These are phyloP conservation scores for Apiosordaria backusii DNA, from an alignment of 495 filamentous ascomycete species.

Conservation along the genomic window DNA sequence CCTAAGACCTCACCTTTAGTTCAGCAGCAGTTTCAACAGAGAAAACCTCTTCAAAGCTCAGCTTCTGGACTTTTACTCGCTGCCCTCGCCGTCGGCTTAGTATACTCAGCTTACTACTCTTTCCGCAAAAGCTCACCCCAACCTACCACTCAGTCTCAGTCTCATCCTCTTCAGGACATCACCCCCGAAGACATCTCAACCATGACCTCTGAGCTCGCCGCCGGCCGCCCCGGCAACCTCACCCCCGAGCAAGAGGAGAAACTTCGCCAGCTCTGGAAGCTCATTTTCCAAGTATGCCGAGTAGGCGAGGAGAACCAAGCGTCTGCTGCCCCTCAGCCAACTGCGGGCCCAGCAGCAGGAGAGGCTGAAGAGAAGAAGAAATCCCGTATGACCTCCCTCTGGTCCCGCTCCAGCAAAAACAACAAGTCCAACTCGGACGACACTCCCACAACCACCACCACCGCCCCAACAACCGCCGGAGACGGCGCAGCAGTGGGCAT, in stretches of 20 bases:
- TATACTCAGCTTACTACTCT: slow-evolving; percentile 13
- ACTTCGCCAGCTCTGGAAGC: slow-evolving; percentile 79
- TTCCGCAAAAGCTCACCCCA: background rate
- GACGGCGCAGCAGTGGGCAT: slow-evolving; percentile 17
- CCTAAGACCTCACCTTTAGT: background rate
- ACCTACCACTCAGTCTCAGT: background rate
- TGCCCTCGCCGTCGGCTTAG: slow-evolving; percentile 12
- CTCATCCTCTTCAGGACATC: background rate
- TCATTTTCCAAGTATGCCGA: slow-evolving; percentile 75
- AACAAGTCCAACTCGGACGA: slow-evolving; percentile 50
- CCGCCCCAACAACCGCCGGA: slow-evolving; percentile 4
- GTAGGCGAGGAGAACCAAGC: slow-evolving; percentile 42
- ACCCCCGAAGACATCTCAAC: slow-evolving; percentile 11
- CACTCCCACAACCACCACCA: slow-evolving; percentile 5
- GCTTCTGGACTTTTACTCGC: slow-evolving; percentile 5
- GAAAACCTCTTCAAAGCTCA: background rate
- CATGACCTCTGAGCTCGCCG: slow-evolving; percentile 49
- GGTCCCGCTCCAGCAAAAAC: slow-evolving; percentile 55
- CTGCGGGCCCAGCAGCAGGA: slow-evolving; percentile 18
- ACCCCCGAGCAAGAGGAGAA: slow-evolving; percentile 86
- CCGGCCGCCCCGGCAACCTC: slow-evolving; percentile 81
- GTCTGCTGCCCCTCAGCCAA: slow-evolving; percentile 24
- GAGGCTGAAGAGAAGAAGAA: slow-evolving; percentile 53
- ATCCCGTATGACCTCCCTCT: slow-evolving; percentile 60
- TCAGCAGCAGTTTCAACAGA: background rate